These are phyloP conservation scores for sunflower (Helianthus annuus) DNA, from an alignment of 129 eudicot genomes.

Conservation along the genomic window HanXRQr2.0-SUNRISE NC_035448.2:18773325-18773824, in stretches of 20 bases:
- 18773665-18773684: neutral
- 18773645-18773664: neutral
- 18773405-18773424: neutral
- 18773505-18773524: constrained; percentile 10
- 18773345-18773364: neutral
- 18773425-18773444: neutral
- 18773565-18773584: neutral
- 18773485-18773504: neutral
- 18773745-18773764: neutral
- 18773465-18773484: neutral
- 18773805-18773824: constrained; percentile 10
- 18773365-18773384: constrained; percentile 4
- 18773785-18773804: neutral
- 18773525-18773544: neutral
- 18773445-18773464: neutral
- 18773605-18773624: constrained; percentile 12
- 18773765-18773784: neutral
- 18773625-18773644: constrained; percentile 1
- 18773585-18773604: constrained; percentile 10
- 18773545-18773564: constrained; percentile 9
- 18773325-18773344: neutral
- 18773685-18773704: constrained; percentile 6
- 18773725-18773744: neutral
- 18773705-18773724: constrained; percentile 8
- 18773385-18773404: constrained; percentile 6